phyloP scores from a whole-genome alignment of 139 green algal genomes.

The Haematococcus sp. region DNA sequence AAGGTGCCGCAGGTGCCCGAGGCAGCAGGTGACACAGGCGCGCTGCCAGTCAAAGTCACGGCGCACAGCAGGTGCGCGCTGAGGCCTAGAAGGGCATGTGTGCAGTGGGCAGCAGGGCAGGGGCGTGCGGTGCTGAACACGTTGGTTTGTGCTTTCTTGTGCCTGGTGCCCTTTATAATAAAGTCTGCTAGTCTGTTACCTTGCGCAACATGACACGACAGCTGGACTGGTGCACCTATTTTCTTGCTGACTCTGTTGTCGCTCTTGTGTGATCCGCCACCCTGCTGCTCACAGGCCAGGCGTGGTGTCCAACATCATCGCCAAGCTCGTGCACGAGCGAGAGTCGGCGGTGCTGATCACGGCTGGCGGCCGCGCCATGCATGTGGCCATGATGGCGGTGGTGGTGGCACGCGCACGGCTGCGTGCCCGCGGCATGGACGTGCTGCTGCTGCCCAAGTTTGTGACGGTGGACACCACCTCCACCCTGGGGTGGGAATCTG shows the following conservation, averaged over 20 bases:
- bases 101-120: too few species aligned
- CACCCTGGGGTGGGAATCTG: constrained; percentile 44
- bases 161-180: too few species aligned
- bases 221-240: too few species aligned
- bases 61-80: constrained; percentile 38
- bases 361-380: constrained; percentile 41
- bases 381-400: constrained; percentile 42
- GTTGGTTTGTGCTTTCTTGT: too few species aligned
- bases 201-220: too few species aligned
- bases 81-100: too few species aligned
- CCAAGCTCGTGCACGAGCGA: constrained; percentile 41
- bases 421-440: constrained; percentile 23
- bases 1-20: constrained; percentile 31
- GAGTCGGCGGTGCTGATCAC: constrained; percentile 41
- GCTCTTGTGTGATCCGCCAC: too few species aligned
- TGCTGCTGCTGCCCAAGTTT: constrained; percentile 37
- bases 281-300: constrained; percentile 13
- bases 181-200: too few species aligned
- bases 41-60: constrained; percentile 43
- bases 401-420: constrained; percentile 37
- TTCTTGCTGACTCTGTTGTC: too few species aligned
- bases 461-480: constrained; percentile 44
- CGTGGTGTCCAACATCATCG: constrained; percentile 46
- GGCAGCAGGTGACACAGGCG: neutral
- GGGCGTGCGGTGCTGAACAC: too few species aligned